Base-by-base conservation (phyloP, 1,139 yeast species). In the Hemisphaericaspora xylofermentans region DNA sequence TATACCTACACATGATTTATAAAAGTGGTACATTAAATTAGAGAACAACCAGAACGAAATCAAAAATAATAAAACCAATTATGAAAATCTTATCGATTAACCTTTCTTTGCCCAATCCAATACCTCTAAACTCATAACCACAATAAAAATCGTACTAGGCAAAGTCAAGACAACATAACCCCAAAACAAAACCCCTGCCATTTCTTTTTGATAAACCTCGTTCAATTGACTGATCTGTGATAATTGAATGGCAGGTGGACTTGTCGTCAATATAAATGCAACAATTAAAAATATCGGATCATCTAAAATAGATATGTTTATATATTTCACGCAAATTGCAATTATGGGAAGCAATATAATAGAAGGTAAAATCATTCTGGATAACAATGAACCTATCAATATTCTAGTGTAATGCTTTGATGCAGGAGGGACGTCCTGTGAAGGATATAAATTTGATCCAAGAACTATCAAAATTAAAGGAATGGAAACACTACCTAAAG, bases 101-200 rank as follows among this genome's bases (percentile, higher is more conserved):
- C 26, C 28, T 27, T 33, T 42, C 26, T 41, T 42, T 1, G 73
- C 75, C 74, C 76, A 72, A 41, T 81, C 75, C 50, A 85, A 66
- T 14, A 84, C 88, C 56, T 82, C 80, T 50, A 85, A 71, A 48
- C 87, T 76, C 16, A 81, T 61, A 12, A 84, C 88, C 21, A 85
- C 93, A 51, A 85, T 82, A 41, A 76, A 61, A 35, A 85, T 83
- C 2, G 93, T 83, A n/a, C 84, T 78, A 0, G 95, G 95, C 35
- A 86, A 70, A 1, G 94, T 83, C 47, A 86, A 69, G 9, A 86
- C 74, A 18, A 79, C 93, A 52, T 86, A 86, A 6, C 95, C 94
- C 87, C 94, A 86, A 54, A 87, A 86, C 46, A 87, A 69, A n/a
- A 86, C 91, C 3, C 89, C 86, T 0, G 89, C 82, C 93, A 87